Evolutionary conservation across 2,329 filamentous ascomycete genomes (phyloP).

Genomic region (Xylariaceae sp.): DNA sequence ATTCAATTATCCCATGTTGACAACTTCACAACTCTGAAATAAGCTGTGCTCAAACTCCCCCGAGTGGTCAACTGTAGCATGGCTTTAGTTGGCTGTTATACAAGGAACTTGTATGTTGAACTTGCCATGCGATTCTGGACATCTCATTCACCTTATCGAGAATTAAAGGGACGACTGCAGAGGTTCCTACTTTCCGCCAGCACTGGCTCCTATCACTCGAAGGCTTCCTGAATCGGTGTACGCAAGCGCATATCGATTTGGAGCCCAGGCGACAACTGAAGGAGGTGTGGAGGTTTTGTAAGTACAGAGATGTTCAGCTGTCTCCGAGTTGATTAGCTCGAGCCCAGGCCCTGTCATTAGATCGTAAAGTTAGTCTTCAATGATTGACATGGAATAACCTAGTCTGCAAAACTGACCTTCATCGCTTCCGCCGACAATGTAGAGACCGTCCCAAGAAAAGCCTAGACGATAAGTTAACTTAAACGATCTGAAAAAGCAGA

Average conservation of each 20-base stretch:
- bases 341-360: constrained; percentile 56
- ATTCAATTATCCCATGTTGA: too few species aligned
- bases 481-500: not conserved
- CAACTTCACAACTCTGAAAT: not conserved
- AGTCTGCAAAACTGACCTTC: constrained; percentile 53
- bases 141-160: constrained; percentile 1
- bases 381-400: not conserved
- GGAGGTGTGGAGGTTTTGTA: constrained; percentile 69
- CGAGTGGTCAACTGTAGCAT: not conserved
- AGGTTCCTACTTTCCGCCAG: constrained; percentile 45
- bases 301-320: constrained; percentile 71
- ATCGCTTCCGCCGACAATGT: constrained; percentile 73
- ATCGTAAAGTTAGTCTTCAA: constrained; percentile 14
- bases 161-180: not conserved
- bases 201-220: constrained; percentile 67
- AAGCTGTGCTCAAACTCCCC: not conserved
- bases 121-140: not conserved
- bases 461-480: constrained; percentile 46
- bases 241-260: constrained; percentile 72
- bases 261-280: constrained; percentile 75
- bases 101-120: not conserved
- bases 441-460: constrained; percentile 79
- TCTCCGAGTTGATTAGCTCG: constrained; percentile 72
- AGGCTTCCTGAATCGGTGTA: constrained; percentile 71
- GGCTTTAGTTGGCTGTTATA: not conserved